Evolutionary conservation across 805 yeast species (phyloP).

Genomic region (Kluyveromyces wickerhamii): DNA sequence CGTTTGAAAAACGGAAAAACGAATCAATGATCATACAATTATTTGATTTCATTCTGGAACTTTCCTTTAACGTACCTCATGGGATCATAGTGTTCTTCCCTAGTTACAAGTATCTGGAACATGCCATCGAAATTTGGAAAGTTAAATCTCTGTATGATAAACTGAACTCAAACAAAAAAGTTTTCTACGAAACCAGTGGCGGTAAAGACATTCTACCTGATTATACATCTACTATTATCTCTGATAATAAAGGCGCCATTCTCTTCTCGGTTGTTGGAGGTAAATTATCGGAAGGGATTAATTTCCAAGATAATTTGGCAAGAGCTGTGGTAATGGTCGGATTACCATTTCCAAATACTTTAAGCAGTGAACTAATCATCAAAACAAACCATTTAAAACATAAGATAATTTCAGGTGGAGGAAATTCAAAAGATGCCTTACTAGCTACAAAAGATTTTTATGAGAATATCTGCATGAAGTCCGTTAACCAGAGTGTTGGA

Average conservation of each 20-base stretch:
- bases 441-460: slow-evolving; percentile 49
- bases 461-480: slow-evolving; percentile 82
- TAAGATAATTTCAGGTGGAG: slow-evolving; percentile 41
- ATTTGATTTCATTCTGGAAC: slow-evolving; percentile 29
- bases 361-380: slow-evolving; percentile 73
- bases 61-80: slow-evolving; percentile 41
- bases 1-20: slow-evolving; percentile 55
- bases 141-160: slow-evolving; percentile 23
- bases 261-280: slow-evolving; percentile 89
- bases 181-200: slow-evolving; percentile 50
- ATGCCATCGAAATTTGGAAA: slow-evolving; percentile 49
- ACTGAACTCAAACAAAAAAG: slow-evolving; percentile 35
- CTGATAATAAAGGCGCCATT: slow-evolving; percentile 46
- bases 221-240: slow-evolving; percentile 39
- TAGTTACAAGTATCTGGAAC: slow-evolving; percentile 63
- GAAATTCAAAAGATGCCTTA: slow-evolving; percentile 38
- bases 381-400: slow-evolving; percentile 57
- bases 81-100: slow-evolving; percentile 84
- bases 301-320: slow-evolving; percentile 81
- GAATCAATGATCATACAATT: slow-evolving; percentile 38
- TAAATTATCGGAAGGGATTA: slow-evolving; percentile 86
- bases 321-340: slow-evolving; percentile 84
- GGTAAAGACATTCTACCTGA: slow-evolving; percentile 41
- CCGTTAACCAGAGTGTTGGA: slow-evolving; percentile 89
- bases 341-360: slow-evolving; percentile 79